Base-by-base conservation (phyloP, 2,329 filamentous ascomycete species). In the Sclerotinia glacialis region DNA sequence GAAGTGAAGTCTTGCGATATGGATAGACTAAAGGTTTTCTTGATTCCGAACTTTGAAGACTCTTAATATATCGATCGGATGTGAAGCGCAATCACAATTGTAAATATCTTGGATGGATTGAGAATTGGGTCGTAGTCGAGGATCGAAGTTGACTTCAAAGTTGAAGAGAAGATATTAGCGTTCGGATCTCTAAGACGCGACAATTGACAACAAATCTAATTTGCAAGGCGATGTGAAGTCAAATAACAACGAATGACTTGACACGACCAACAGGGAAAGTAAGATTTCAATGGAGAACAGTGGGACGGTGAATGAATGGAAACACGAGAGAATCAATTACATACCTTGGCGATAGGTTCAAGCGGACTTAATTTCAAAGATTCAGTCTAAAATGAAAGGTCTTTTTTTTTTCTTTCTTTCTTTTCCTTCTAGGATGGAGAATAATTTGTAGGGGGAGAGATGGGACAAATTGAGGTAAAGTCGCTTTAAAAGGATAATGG, bases 1-100 rank as follows among this genome's bases (percentile, higher is more conserved):
- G 72, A 74, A 74, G 71, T 53, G 69, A 47, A 74, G 72, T 72
- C 72, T 66, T 73, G 72, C 68, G 68, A 61, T 69, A 74, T 70
- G 62, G 61, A 70, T 69, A 62, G 54, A 69, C 67, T 70, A 65
- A 67, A 68, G 64, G 71, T 68, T 47, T 26, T 56, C 28, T 58
- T 55, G 40, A 3, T 18, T 55, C n/a, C 21, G 52, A 26, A 47
- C 11, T 64, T 37, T 16, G n/a, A 60, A 46, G 62, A 26, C 52
- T 47, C 26, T 64, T 40, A 26, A 42, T 12, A 55, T 34, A 49
- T 64, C 31, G n/a, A 64, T 26, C 21, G 23, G 5, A 34, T 31
- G n/a, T 44, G 37, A 40, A 40, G 37, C 37, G 37, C n/a, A 26
- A 26, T 50, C 59, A 31, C n/a, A 34, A 21, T n/a, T 18, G 23